phyloP scores from a whole-genome alignment of 202 grass and related monocot genomes.

The Musa balbisiana region DNA sequence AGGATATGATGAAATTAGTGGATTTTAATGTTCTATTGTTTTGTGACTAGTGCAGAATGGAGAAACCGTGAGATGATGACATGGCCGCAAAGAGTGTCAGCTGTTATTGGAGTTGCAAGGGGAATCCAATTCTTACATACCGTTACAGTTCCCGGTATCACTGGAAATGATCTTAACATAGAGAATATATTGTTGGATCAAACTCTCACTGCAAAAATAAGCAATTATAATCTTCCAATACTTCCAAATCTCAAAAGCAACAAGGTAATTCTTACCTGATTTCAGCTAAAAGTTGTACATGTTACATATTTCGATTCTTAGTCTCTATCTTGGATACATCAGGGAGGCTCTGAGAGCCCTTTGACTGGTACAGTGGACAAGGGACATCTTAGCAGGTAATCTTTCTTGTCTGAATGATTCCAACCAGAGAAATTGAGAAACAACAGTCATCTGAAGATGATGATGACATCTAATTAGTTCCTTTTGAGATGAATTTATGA shows the following conservation, averaged over 20 bases:
- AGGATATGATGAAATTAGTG: neutral
- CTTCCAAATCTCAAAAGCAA: slow-evolving; percentile 11
- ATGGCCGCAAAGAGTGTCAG: slow-evolving; percentile 18
- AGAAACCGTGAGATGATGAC: slow-evolving; percentile 10
- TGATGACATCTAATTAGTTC: too few species aligned
- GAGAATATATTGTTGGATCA: slow-evolving; percentile 25
- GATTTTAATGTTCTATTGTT: neutral
- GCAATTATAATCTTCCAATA: slow-evolving; percentile 22
- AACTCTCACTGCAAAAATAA: slow-evolving; percentile 24
- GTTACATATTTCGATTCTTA: neutral
- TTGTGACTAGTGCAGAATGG: neutral
- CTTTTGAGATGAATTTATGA: neutral
- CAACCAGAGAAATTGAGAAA: neutral
- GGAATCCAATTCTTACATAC: slow-evolving; percentile 26
- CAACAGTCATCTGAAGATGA: too few species aligned
- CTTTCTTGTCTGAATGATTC: neutral
- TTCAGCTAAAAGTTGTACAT: neutral
- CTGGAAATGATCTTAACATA: slow-evolving; percentile 20
- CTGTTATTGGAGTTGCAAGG: slow-evolving; percentile 21
- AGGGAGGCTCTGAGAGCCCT: slow-evolving; percentile 54
- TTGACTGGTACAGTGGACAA: slow-evolving; percentile 37
- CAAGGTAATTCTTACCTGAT: slow-evolving; percentile 1
- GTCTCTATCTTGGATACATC: slow-evolving; percentile 8
- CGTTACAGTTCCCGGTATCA: slow-evolving; percentile 2
- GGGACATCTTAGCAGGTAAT: slow-evolving; percentile 54